Base-by-base conservation (phyloP, 495 filamentous ascomycete species). In the Penicillium roqueforti region DNA sequence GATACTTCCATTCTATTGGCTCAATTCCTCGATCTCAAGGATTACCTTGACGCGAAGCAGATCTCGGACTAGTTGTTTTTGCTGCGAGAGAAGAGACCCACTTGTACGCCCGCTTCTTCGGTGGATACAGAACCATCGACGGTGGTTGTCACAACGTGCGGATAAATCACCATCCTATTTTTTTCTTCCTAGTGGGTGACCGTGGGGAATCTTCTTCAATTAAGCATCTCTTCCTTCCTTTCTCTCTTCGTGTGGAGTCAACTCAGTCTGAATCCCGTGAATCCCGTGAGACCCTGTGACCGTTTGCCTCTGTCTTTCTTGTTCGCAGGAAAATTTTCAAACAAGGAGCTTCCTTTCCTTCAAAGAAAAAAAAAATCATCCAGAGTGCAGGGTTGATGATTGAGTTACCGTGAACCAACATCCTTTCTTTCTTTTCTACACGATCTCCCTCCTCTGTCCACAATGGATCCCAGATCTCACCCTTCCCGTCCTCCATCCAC, bases 401-500 rank as follows among this genome's bases (percentile, higher is more conserved):
- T 68, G 65, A 64, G 68, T 73, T 68, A 71, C 61, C 67, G 73
- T 76, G 75, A 76, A 52, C 40, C 44, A 37, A n/a, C n/a, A n/a
- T n/a, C n/a, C 28, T 36, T 65, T 60, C 59, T 67, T 45, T 60
- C 58, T 50, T 59, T 59, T 56, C 58, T 53, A 47, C 10, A 47
- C 47, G 23, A 28, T 63, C 64, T 57, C n/a, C n/a, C 60, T 60
- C 58, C 57, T 53, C 53, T 52, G 59, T 62, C 63, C 71, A 73
- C 67, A 70, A 78, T 78, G 76, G 74, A 77, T 74, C 70, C 70
- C 59, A 73, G 76, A 70, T 76, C 75, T 69, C 78, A 81, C 68
- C 76, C 71, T 65, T 78, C 77, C 61, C 73, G 78, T 60, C 76
- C 79, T 61, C 77, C 79, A n/a, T 80, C 80, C 51, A 79, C 78